Base-by-base conservation (phyloP, 2,329 filamentous ascomycete genomes). In the Dichotomopilus funicola region DNA sequence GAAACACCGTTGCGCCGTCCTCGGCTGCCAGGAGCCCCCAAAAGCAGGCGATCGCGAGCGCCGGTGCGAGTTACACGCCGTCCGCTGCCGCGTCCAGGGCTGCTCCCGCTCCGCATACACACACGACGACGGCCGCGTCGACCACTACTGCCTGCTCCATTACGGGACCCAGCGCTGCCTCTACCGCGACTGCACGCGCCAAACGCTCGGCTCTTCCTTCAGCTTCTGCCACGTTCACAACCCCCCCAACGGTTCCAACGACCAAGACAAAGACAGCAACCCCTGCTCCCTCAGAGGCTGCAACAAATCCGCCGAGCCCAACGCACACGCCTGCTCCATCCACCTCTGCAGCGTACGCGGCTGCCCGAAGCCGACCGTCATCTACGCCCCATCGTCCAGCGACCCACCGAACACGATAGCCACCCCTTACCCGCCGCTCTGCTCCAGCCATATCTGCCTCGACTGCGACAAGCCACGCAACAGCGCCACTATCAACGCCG, bases 291-390 rank as follows among this genome's bases (percentile, higher is more conserved):
- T 27, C 19, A 27, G 19, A 27, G 19, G 19, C 19, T 27, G 19
- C 19, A 27, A 27, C 19, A 27, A 27, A 27, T 27, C 19, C 19
- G 19, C 19, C 19, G 19, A 27, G 19, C 19, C 19, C 19, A 27
- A 27, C 19, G 19, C 19, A 27, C 49, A 42, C 13, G 63, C 56
- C 58, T 64, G 62, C 42, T 38, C 52, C 34, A 49, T 49, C 9
- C 62, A 64, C 57, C 51, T 47, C 9, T 64, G 62, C 58, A n/a
- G 10, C n/a, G 31, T 60, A n/a, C 6, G 13, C 12, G 38, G 46
- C 13, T 63, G 62, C 51, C 11, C 37, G 19, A 27, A 37, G 33
- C 45, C 35, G 43, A 49, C 13, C 45, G 49, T 10, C 49, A 49
- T 27, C 19, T 27, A 27, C 19, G 19, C 19, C 19, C 19, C 19